A percentile compares a stretch with the other conserved stretches of the same genome.
These are phyloP conservation scores for Erysimum cheiri DNA, from an alignment of 441 rosid species.

Conservation along the genomic window DNA sequence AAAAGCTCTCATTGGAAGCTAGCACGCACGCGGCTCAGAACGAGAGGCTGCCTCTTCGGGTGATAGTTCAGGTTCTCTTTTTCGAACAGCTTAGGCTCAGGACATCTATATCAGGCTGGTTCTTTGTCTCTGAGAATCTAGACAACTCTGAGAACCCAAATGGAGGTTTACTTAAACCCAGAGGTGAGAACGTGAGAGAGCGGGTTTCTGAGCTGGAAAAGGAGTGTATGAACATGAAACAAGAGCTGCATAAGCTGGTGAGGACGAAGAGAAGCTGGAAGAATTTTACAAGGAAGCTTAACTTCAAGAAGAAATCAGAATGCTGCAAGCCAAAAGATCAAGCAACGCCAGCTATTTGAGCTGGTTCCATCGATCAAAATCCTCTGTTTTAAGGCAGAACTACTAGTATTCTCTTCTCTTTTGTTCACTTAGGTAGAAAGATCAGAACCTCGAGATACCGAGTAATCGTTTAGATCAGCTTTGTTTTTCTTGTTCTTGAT, in stretches of 20 bases:
- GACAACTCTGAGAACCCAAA: conserved; percentile 46
- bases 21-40: conserved; percentile 80
- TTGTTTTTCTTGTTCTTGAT: conserved; percentile 20
- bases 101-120: conserved; percentile 69
- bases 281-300: conserved; percentile 57
- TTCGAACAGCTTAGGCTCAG: conserved; percentile 73
- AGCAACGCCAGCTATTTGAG: conserved; percentile 35
- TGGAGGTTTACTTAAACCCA: conserved; percentile 36
- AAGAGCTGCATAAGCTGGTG: conserved; percentile 64
- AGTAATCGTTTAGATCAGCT: conserved; percentile 25
- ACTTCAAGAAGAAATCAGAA: conserved; percentile 61
- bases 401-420: conserved; percentile 15
- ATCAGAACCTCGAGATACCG: conserved; percentile 7
- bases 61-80: conserved; percentile 68
- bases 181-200: conserved; percentile 52
- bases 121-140: conserved; percentile 64
- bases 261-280: conserved; percentile 60
- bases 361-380: background rate
- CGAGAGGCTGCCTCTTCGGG: conserved; percentile 70
- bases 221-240: conserved; percentile 66
- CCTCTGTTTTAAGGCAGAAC: conserved; percentile 11
- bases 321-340: conserved; percentile 57
- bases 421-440: conserved; percentile 30
- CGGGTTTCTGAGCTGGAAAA: conserved; percentile 66
- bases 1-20: conserved; percentile 76